Evolutionary conservation across 805 yeast genomes (phyloP), one percentile per base, ranked within the genome.

Genomic region (Jamesozyma rosinii): DNA sequence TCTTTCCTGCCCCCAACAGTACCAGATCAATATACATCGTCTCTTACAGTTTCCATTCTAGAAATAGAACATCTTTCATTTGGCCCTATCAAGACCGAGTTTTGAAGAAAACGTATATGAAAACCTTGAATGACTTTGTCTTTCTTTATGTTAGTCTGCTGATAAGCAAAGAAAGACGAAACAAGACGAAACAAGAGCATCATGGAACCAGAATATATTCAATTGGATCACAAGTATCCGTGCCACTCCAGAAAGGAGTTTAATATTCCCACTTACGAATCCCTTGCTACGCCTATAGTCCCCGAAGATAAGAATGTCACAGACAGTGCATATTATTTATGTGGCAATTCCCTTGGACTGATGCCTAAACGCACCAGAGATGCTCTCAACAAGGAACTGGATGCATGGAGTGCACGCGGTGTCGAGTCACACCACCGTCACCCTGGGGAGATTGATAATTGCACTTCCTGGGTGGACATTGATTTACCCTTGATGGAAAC

Each of bases 341-440:
- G 95, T 64, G 97, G 97, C 2, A 90, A 89, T 66, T 86, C 95
- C n/a, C 74, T 89, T 5, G 97, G 97, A 0, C 65, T 89, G 46
- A 83, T 87, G 89, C 97, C 97, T 0, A 67, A 63, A 40, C 57
- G 67, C 6, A 79, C 89, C 0, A 67, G 75, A 29, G 49, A 50
- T 5, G 83, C 83, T 14, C 66, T 89, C 14, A 63, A 64, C 39
- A 71, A 67, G 34, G 97, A 89, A 61, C 66, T 89, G 39, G 74
- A 78, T 49, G 95, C 92, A 0, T 89, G 97, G 97, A 69, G 76
- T 26, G 68, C 61, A 22, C 67, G 88, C 29, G 97, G 80, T 2
- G 97, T 89, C 6, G 88, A 83, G 48, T 76, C 92, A 0, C 97
- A 89, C 61, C 82, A 82, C 63, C 72, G 77, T 45, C 94, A 83